Percentiles rank a stretch among this genome's conserved stretches.
Conservation (phyloP, 768 basidiomycete genomes). For the Agaricus sinodeliciosus region DNA sequence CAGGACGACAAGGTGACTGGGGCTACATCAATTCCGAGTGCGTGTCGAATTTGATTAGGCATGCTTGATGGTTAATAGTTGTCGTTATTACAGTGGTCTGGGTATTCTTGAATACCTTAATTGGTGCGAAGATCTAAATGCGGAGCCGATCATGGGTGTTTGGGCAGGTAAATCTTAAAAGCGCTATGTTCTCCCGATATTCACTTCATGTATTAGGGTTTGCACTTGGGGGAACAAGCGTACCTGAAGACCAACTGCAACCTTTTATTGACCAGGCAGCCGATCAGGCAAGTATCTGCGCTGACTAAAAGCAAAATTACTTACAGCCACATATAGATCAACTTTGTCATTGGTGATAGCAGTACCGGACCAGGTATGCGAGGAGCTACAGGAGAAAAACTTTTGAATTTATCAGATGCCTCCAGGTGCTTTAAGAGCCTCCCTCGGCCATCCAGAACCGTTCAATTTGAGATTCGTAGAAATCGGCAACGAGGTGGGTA, state of each 20-base stretch:
- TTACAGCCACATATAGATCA: slow-evolving; percentile 30
- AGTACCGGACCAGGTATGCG: slow-evolving; percentile 27
- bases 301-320: background rate
- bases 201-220: slow-evolving; percentile 29
- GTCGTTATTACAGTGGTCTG: slow-evolving; percentile 32
- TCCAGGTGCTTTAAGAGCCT: slow-evolving; percentile 42
- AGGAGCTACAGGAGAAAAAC: background rate
- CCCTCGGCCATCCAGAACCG: slow-evolving; percentile 47
- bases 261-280: slow-evolving; percentile 53
- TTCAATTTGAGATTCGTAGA: slow-evolving; percentile 45
- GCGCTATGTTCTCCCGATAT: background rate
- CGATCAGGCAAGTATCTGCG: slow-evolving; percentile 34
- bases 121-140: slow-evolving; percentile 53
- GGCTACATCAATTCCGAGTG: slow-evolving; percentile 56
- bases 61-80: background rate
- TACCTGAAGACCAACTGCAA: slow-evolving; percentile 36
- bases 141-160: slow-evolving; percentile 60
- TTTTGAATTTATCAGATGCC: background rate
- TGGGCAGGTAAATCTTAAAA: slow-evolving; percentile 36
- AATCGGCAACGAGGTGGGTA: slow-evolving; percentile 47
- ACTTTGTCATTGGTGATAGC: slow-evolving; percentile 53
- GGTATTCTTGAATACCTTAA: slow-evolving; percentile 52
- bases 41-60: slow-evolving; percentile 9
- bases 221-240: slow-evolving; percentile 38
- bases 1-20: slow-evolving; percentile 54